Conservation (phyloP, 257 asterid species). For the Capsicum pubescens region DNA sequence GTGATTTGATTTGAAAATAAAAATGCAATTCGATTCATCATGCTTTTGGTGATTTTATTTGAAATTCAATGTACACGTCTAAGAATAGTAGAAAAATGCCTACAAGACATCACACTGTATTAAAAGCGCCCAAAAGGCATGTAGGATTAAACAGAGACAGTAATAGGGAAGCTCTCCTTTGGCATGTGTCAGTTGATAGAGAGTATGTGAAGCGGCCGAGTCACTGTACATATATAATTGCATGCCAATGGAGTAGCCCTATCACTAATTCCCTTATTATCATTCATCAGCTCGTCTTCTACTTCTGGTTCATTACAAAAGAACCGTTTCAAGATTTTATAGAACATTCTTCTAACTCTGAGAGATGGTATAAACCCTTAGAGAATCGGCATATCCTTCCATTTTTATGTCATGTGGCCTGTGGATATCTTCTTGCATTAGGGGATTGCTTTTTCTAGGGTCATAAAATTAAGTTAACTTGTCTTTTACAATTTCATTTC, state of each 20-base stretch:
- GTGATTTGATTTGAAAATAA: too few relatives aligned
- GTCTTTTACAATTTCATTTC: conserved; percentile 17
- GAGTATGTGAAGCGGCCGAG: too few relatives aligned
- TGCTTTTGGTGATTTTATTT: too few relatives aligned
- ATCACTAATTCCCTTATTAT: neutral
- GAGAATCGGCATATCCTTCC: conserved; percentile 47
- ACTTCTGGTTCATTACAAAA: neutral
- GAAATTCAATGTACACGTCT: neutral
- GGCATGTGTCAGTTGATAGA: conserved; percentile 42
- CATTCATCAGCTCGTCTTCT: neutral
- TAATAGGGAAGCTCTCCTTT: conserved; percentile 74
- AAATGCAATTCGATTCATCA: too few relatives aligned
- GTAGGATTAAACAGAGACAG: conserved; percentile 47
- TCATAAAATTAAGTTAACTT: conserved; percentile 17
- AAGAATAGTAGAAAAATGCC: neutral
- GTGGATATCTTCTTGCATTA: neutral
- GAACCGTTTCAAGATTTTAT: conserved; percentile 12
- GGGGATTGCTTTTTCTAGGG: neutral
- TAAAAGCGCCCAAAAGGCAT: neutral
- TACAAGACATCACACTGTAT: too few relatives aligned
- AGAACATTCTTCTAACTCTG: neutral
- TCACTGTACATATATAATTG: too few relatives aligned
- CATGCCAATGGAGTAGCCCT: too few relatives aligned
- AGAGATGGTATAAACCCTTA: conserved; percentile 44
- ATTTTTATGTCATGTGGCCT: conserved; percentile 22